phyloP scores from a whole-genome alignment of 495 filamentous ascomycete species.

The Hypoxylon subgilvum region DNA sequence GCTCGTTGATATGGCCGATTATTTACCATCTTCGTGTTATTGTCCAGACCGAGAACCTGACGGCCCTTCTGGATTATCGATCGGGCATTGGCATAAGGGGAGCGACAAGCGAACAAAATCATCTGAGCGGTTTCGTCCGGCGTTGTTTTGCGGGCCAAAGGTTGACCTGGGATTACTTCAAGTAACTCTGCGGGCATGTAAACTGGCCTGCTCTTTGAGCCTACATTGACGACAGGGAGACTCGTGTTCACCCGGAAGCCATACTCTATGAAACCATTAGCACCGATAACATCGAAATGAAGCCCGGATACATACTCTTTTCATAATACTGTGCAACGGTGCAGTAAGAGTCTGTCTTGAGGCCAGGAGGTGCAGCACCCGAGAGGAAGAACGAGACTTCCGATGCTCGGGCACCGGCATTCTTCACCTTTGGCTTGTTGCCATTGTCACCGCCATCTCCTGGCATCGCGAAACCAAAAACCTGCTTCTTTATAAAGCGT shows the following conservation, averaged over 20 bases:
- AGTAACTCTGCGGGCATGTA: conserved; percentile 74
- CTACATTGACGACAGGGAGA: conserved; percentile 74
- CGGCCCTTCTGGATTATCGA: conserved; percentile 66
- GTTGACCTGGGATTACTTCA: conserved; percentile 69
- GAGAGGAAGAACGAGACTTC: conserved; percentile 57
- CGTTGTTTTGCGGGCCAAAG: conserved; percentile 60
- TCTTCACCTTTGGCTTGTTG: conserved; percentile 45
- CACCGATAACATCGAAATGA: not conserved
- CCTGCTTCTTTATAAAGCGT: conserved; percentile 8
- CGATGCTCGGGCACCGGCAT: conserved; percentile 49
- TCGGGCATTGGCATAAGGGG: conserved; percentile 67
- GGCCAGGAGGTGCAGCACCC: conserved; percentile 24
- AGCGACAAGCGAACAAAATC: conserved; percentile 72
- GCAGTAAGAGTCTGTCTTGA: conserved; percentile 33
- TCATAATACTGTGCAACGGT: conserved; percentile 45
- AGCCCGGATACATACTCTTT: conserved; percentile 33
- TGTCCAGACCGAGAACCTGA: conserved; percentile 45
- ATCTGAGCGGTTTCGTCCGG: conserved; percentile 65
- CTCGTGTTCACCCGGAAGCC: conserved; percentile 32
- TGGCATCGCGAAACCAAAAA: conserved; percentile 16
- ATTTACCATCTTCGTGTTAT: conserved; percentile 43
- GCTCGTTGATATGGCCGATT: not conserved
- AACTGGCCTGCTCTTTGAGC: conserved; percentile 59
- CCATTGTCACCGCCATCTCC: conserved; percentile 16
- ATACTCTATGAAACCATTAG: conserved; percentile 44